Evolutionary conservation across 768 basidiomycete species (phyloP).

Genomic region (Lactifluus subvellereus): DNA sequence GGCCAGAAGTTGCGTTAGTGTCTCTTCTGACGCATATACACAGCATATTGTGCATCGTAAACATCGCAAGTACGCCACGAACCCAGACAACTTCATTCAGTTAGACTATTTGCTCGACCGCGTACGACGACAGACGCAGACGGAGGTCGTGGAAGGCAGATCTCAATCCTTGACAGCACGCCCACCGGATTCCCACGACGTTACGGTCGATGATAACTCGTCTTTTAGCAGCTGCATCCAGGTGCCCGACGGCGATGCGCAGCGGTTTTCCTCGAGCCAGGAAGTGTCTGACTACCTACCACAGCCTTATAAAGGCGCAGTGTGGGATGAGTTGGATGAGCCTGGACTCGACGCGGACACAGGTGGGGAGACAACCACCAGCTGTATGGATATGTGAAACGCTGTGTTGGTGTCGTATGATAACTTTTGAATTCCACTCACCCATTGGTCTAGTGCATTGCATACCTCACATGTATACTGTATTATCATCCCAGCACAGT

Average conservation of each 20-base stretch:
- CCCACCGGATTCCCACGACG: neutral
- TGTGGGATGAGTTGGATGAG: conserved; percentile 18
- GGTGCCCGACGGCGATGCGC: neutral
- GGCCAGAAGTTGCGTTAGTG: neutral
- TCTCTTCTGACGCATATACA: conserved; percentile 3
- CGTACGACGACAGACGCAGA: conserved; percentile 44
- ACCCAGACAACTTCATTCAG: conserved; percentile 69
- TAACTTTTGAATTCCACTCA: conserved; percentile 9
- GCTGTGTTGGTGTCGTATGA: neutral
- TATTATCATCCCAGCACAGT: conserved; percentile 10
- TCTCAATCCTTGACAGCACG: conserved; percentile 6
- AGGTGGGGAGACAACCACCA: neutral
- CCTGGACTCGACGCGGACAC: conserved; percentile 5
- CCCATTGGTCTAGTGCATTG: conserved; percentile 9
- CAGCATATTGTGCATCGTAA: conserved; percentile 70
- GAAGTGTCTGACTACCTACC: conserved; percentile 25
- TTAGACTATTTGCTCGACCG: conserved; percentile 71
- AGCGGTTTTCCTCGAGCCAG: conserved; percentile 16
- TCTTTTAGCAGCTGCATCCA: neutral
- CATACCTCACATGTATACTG: conserved; percentile 23
- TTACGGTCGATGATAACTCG: neutral
- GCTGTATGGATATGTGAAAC: neutral
- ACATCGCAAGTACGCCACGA: conserved; percentile 77
- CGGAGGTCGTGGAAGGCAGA: conserved; percentile 30
- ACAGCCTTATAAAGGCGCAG: conserved; percentile 12